A percentile compares a stretch with the other conserved stretches of the same genome.
Evolutionary conservation across 2,329 filamentous ascomycete species (phyloP).

Genomic region (Trichoderma citrinoviride): DNA sequence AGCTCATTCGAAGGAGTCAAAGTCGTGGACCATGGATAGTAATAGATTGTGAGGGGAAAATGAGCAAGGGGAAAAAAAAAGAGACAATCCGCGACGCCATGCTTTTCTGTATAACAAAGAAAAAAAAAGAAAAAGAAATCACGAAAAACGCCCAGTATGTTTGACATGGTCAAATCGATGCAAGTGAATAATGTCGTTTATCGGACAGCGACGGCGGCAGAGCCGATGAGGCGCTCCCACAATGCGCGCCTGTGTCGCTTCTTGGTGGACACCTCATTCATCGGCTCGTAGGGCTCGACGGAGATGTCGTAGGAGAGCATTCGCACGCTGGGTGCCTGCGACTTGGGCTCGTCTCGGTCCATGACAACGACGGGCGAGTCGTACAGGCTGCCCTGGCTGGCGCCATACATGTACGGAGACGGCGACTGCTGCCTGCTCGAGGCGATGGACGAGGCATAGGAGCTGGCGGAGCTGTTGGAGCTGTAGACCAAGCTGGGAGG

Average conservation of each 20-base stretch:
- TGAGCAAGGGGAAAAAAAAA: background rate
- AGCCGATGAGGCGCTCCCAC: conserved; percentile 54
- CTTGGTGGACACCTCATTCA: conserved; percentile 47
- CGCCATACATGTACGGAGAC: conserved; percentile 44
- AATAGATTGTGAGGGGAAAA: background rate
- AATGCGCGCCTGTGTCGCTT: conserved; percentile 53
- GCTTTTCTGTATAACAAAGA: conserved; percentile 13
- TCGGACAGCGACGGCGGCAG: conserved; percentile 40
- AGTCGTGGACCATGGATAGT: background rate
- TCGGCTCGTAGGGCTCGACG: conserved; percentile 49
- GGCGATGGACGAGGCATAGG: conserved; percentile 48
- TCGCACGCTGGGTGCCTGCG: conserved; percentile 32
- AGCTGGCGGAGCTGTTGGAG: conserved; percentile 50
- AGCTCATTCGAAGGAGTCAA: conserved; percentile 3
- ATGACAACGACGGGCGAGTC: conserved; percentile 49
- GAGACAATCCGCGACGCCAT: conserved; percentile 17
- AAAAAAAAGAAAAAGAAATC: background rate
- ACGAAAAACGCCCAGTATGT: background rate
- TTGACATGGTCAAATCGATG: background rate
- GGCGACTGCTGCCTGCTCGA: conserved; percentile 48
- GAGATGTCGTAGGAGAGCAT: conserved; percentile 57
- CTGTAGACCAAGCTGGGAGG: conserved; percentile 50
- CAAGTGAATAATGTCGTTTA: conserved; percentile 23
- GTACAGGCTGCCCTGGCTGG: conserved; percentile 43
- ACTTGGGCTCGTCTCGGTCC: conserved; percentile 41